Evolutionary conservation across 441 rosid species (phyloP).

Genomic region (California macrophylla): DNA sequence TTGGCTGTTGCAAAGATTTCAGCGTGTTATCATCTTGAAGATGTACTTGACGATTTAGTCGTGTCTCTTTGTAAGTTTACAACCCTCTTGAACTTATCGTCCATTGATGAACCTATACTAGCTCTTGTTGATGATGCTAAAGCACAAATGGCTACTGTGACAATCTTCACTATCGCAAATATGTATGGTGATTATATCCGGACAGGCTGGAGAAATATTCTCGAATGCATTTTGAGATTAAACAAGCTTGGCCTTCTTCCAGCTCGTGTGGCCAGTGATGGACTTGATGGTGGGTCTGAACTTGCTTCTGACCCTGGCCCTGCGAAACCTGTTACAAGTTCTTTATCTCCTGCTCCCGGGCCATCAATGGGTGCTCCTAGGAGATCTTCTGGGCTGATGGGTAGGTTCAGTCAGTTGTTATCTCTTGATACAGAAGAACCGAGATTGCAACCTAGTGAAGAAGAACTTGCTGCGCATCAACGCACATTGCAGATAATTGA

Average conservation of each 20-base stretch:
- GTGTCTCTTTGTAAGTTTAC: slow-evolving; percentile 94
- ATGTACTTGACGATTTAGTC: slow-evolving; percentile 89
- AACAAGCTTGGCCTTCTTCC: slow-evolving; percentile 98
- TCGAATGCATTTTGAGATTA: slow-evolving; percentile 83
- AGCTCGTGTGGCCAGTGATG: slow-evolving; percentile 94
- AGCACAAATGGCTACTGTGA: slow-evolving; percentile 88
- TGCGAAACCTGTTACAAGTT: slow-evolving; percentile 58
- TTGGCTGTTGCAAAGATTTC: slow-evolving; percentile 91
- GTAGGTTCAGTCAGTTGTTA: slow-evolving; percentile 86
- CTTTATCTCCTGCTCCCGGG: slow-evolving; percentile 50
- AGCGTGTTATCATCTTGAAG: slow-evolving; percentile 92
- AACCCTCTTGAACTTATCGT: slow-evolving; percentile 65
- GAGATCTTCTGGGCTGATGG: slow-evolving; percentile 90
- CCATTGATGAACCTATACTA: slow-evolving; percentile 80
- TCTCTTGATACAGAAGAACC: slow-evolving; percentile 95
- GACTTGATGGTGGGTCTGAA: slow-evolving; percentile 90
- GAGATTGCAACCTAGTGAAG: slow-evolving; percentile 78
- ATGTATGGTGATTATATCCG: slow-evolving; percentile 82
- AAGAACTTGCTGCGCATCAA: slow-evolving; percentile 90
- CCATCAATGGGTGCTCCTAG: slow-evolving; percentile 59
- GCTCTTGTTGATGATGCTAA: slow-evolving; percentile 90
- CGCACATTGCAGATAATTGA: slow-evolving; percentile 78
- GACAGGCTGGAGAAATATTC: slow-evolving; percentile 91
- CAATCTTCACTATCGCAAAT: slow-evolving; percentile 90
- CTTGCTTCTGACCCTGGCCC: slow-evolving; percentile 61